Base-by-base conservation (phyloP, 257 asterid genomes). In the Verbascum thapsus region DNA sequence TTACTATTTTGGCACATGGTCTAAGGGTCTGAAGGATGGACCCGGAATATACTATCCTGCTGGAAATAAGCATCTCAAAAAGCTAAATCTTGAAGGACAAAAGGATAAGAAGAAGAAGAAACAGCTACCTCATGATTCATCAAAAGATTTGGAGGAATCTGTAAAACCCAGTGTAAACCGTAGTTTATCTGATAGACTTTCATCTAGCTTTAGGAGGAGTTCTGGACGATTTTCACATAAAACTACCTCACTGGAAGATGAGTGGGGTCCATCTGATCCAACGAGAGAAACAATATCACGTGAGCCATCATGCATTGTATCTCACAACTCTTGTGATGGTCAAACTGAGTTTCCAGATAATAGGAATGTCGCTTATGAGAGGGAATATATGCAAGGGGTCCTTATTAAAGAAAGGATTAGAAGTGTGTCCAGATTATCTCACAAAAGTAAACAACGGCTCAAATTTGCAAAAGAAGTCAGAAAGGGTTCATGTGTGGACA, bases 331-430 rank as follows among this genome's bases (percentile, higher is more conserved):
- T 63, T 69, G 37, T 65, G 96, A 83, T 68, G 85, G 73, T 71
- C 86, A 66, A 63, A 30, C 69, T 17, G 95, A 83, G 73, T 43
- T 68, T 60, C 62, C 70, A 72, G 82, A 75, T 53, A 64, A 67
- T 16, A 67, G 60, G 55, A 55, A 73, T 19, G 74, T 85, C 66
- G 88, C 87, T 42, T 90, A 76, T 76, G 97, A 90, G 82, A 90
- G 96, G 77, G 99, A 90, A 78, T 94, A 94, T 72, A 90, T 88
- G 87, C 99, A 94, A 82, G 99, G 97, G 71, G 96, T 90, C 70
- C 81, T 90, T 66, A 80, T 94, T 70, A 87, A 75, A 73, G 99
- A 94, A 78, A 76, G 87, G 47, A 63, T 79, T 64, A 77, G 77
- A 71, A 74, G 69, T 63, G 66, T 64, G 38, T 62, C 91, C 47